Conservation (phyloP, 1,284 basidiomycete species). For the Pseudozyma tsukubaensis region DNA sequence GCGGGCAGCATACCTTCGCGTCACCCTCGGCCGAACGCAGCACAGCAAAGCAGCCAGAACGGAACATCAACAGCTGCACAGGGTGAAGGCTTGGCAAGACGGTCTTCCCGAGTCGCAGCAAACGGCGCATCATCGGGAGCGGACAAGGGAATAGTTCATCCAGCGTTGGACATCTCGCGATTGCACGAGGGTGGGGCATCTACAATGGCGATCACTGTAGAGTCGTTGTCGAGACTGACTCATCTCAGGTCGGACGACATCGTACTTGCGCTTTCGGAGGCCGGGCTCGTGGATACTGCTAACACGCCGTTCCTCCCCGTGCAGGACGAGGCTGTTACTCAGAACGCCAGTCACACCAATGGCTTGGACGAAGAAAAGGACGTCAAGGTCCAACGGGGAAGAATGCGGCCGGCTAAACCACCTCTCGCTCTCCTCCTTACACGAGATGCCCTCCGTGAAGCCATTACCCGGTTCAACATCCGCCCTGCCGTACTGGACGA, state of each 20-base stretch:
- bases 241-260: slow-evolving; percentile 86
- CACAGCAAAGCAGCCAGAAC: neutral
- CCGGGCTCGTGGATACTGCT: slow-evolving; percentile 77
- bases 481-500: slow-evolving; percentile 56
- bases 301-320: slow-evolving; percentile 9
- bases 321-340: slow-evolving; percentile 9
- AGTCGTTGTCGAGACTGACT: slow-evolving; percentile 79
- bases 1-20: slow-evolving; percentile 18
- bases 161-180: slow-evolving; percentile 20
- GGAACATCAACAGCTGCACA: neutral
- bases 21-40: neutral
- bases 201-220: slow-evolving; percentile 57
- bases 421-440: slow-evolving; percentile 42
- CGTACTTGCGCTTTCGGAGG: slow-evolving; percentile 86
- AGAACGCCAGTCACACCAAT: neutral
- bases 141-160: slow-evolving; percentile 9
- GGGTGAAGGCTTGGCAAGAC: slow-evolving; percentile 12
- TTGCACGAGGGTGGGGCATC: slow-evolving; percentile 8
- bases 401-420: no score
- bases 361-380: neutral
- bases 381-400: neutral
- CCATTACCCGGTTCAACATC: slow-evolving; percentile 39
- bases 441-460: slow-evolving; percentile 33
- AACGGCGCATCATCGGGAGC: neutral
- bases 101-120: slow-evolving; percentile 17